Evolutionary conservation across 2,329 filamentous ascomycete species (phyloP).

Genomic region (Diplodia seriata): DNA sequence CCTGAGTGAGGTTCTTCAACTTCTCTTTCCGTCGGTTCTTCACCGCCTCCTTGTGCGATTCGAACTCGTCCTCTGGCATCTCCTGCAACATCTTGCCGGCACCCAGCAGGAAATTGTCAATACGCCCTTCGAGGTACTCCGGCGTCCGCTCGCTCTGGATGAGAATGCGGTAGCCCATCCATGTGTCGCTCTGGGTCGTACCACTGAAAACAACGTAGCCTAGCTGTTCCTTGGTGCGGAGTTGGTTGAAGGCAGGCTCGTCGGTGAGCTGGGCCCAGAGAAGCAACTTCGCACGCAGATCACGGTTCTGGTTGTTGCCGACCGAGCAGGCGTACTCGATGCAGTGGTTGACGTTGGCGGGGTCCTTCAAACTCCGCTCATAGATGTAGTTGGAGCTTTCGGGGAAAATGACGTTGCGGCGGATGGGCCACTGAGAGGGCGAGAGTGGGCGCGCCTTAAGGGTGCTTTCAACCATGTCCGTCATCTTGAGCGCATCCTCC

Average conservation of each 20-base stretch:
- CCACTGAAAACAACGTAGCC: conserved; percentile 96
- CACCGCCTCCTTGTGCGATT: conserved; percentile 87
- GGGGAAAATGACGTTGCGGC: conserved; percentile 78
- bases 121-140: conserved; percentile 82
- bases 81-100: conserved; percentile 71
- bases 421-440: conserved; percentile 78
- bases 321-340: conserved; percentile 57
- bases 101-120: conserved; percentile 79
- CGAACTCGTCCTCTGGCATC: conserved; percentile 85
- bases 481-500: conserved; percentile 86
- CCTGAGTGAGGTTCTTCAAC: conserved; percentile 87
- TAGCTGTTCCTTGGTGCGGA: conserved; percentile 95
- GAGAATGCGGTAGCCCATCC: conserved; percentile 80
- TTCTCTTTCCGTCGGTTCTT: conserved; percentile 89
- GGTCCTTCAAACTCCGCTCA: conserved; percentile 79
- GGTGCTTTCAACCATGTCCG: conserved; percentile 78
- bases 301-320: conserved; percentile 63
- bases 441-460: conserved; percentile 78
- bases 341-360: conserved; percentile 75
- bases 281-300: conserved; percentile 75
- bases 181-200: conserved; percentile 73
- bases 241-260: conserved; percentile 91
- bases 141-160: conserved; percentile 91
- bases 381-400: conserved; percentile 84
- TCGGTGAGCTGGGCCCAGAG: conserved; percentile 89